Evolutionary conservation across 108 stramenopile species (phyloP).

Genomic region (Nitzschia sp.): DNA sequence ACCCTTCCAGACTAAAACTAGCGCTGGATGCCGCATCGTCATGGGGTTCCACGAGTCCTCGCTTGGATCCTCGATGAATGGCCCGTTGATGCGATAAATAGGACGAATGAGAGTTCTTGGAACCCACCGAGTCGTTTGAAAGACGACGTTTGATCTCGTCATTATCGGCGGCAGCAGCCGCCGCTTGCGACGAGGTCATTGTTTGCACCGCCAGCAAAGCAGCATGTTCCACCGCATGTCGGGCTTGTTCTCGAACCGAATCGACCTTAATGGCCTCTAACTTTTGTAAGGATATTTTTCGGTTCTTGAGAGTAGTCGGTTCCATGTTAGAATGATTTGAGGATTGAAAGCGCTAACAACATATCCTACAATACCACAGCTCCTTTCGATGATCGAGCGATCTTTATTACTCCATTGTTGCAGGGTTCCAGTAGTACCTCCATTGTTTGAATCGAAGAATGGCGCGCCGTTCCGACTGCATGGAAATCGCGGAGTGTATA

Average conservation of each 20-base stretch:
- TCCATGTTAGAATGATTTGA: too few species aligned
- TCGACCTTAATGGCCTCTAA: too few species aligned
- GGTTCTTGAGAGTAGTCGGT: too few species aligned
- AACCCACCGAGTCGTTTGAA: conserved; percentile 12
- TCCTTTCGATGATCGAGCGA: too few species aligned
- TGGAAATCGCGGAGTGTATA: too few species aligned
- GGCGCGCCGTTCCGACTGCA: too few species aligned
- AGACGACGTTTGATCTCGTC: conserved; percentile 5
- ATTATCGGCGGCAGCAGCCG: neutral
- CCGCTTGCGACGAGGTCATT: neutral
- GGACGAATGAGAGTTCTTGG: conserved; percentile 14
- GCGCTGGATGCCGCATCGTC: conserved; percentile 5
- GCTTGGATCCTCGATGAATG: conserved; percentile 15
- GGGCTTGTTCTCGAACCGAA: neutral
- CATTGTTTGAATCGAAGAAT: too few species aligned
- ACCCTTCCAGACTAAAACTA: neutral
- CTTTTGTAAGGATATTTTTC: too few species aligned
- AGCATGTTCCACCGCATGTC: neutral
- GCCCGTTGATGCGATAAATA: conserved; percentile 23
- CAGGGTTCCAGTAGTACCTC: too few species aligned
- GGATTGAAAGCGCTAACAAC: too few species aligned
- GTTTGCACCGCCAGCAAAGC: neutral
- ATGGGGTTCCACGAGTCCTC: neutral
- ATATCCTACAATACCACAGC: too few species aligned
- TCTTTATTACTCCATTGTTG: too few species aligned